Conservation (phyloP, 257 asterid genomes). For the Jacaranda copaia region DNA sequence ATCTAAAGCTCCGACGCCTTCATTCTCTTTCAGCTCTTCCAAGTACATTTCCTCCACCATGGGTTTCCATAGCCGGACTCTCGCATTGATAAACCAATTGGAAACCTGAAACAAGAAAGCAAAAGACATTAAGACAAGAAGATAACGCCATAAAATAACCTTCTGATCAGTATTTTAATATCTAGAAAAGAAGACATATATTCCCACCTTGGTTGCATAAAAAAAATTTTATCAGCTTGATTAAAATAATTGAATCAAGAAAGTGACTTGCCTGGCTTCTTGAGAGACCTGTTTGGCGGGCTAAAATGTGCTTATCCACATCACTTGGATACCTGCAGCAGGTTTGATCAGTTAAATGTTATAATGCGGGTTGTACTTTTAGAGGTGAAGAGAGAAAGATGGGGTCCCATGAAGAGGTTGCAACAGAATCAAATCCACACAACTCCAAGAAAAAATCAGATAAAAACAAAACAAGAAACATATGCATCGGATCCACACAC, state of each 20-base stretch:
- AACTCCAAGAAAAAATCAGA: constrained; percentile 10
- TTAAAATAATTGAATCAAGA: constrained; percentile 37
- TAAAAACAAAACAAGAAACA: constrained; percentile 20
- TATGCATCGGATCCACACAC: constrained; percentile 20
- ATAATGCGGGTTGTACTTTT: constrained; percentile 24
- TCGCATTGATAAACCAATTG: constrained; percentile 94
- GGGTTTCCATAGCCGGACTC: constrained; percentile 98
- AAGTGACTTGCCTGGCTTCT: constrained; percentile 90
- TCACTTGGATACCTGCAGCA: constrained; percentile 94
- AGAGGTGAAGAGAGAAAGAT: constrained; percentile 3
- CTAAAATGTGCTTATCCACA: constrained; percentile 92
- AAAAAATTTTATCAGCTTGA: constrained; percentile 20
- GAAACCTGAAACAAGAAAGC: constrained; percentile 62
- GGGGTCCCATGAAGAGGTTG: constrained; percentile 48
- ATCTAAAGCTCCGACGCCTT: constrained; percentile 37
- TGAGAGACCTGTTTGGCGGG: constrained; percentile 98
- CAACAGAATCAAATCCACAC: constrained; percentile 47
- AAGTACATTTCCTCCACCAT: constrained; percentile 98
- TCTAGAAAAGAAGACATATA: background rate
- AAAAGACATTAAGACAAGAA: constrained; percentile 16
- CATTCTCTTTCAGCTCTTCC: constrained; percentile 75
- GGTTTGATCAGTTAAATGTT: background rate
- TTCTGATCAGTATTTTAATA: background rate
- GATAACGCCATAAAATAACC: constrained; percentile 29
- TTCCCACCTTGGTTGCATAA: constrained; percentile 42